Evolutionary conservation across 2,329 filamentous ascomycete genomes (phyloP), one percentile per base, ranked within the genome.

Genomic region (Ceratocystis colombiana): DNA sequence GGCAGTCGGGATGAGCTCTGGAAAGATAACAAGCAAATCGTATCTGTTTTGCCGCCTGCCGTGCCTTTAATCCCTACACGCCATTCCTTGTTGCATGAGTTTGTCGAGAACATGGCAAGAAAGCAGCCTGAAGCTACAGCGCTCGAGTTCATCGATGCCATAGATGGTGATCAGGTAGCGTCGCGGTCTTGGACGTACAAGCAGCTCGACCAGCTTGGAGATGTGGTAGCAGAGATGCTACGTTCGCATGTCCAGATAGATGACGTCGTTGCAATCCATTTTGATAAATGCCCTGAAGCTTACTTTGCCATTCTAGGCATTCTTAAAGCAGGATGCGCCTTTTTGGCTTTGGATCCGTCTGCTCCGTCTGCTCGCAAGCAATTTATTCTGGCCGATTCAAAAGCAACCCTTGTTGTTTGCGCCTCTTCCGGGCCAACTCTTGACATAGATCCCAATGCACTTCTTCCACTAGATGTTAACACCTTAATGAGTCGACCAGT

Each of bases 251-350:
- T 84, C 0, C 69, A 73, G 0, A 77, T 82, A 0, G 87, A 88
- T 77, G 73, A 72, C 30, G 84, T 92, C 3, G 79, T 96, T 25
- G 89, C 85, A 0, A 80, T 93, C 7, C 90, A 88, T 72, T 95
- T 95, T 71, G 85, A 90, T 66, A 96, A 96, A 72, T 92, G 87
- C 68, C 86, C 90, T 0, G 88, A 93, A 72, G 90, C 90, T 0
- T 92, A 89, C 46, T 89, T 94, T 71, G 82, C 87, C 0, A 91
- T 95, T 48, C 77, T 95, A 1, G 90, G 90, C 0, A 86, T 94
- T 65, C 76, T 95, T 41, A 96, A 96, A 73, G 84, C 88, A 5
- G 90, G 90, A 0, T 92, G 88, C 72, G 84, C 87, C 0, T 95
- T 92, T 73, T 80, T 96, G 17, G 89, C 90, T 0, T 79, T 96